Percentiles rank a stretch among this genome's conserved stretches.
Conservation (phyloP, 139 green algal species). For the Helicosporidium sp. region DNA sequence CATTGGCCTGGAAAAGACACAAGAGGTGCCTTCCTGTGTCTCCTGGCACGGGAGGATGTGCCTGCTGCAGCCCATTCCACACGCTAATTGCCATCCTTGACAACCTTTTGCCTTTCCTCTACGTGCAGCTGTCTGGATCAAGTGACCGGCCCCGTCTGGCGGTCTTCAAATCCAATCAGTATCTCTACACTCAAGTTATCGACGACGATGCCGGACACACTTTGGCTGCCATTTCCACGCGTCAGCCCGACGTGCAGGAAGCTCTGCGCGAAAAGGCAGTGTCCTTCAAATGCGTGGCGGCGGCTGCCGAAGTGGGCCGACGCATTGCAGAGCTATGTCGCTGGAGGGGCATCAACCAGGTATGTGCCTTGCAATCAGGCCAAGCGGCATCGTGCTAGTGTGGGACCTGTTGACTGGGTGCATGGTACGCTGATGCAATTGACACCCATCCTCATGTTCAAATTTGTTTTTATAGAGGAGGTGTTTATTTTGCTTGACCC, state of each 20-base stretch:
- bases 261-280: constrained; percentile 21
- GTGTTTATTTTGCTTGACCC: too few relatives aligned
- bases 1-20: background rate
- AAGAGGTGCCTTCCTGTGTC: too few relatives aligned
- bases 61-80: background rate
- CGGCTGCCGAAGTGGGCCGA: constrained; percentile 64
- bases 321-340: constrained; percentile 80
- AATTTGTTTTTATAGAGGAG: too few relatives aligned
- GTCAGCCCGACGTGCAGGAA: constrained; percentile 42
- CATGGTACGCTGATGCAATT: too few relatives aligned
- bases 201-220: constrained; percentile 67
- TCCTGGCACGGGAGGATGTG: background rate
- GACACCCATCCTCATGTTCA: too few relatives aligned
- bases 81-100: background rate
- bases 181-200: constrained; percentile 96
- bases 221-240: constrained; percentile 55
- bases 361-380: too few relatives aligned
- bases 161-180: constrained; percentile 86
- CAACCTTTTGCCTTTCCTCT: background rate
- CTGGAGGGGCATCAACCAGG: too few relatives aligned
- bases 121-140: constrained; percentile 60
- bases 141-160: constrained; percentile 71
- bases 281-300: constrained; percentile 37
- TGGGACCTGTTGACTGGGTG: too few relatives aligned
- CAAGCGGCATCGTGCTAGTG: too few relatives aligned